Base-by-base conservation (phyloP, 768 basidiomycete species). In the Tephrocybe sp. region DNA sequence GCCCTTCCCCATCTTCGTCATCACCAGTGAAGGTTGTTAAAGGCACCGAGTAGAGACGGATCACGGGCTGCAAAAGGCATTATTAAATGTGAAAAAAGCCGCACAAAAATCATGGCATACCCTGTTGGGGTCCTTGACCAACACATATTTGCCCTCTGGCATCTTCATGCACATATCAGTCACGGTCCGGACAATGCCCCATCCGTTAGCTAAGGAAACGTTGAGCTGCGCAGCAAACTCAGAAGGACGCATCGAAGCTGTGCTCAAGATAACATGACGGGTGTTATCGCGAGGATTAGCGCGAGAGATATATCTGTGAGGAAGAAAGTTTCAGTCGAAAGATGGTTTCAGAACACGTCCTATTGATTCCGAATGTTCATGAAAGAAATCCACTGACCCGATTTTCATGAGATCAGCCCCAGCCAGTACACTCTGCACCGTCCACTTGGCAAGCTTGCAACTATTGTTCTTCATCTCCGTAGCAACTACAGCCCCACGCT, bases 391-490 rank as follows among this genome's bases (percentile, higher is more conserved):
- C 22, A 78, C 86, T 51, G 59, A 96, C 92, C 95, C 96, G 65
- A 98, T 92, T 74, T 98, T 99, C 85, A 98, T 88, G 54, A 86
- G 72, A 45, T 98, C 97, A 17, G 94, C 96, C 39, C 97, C 97
- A 39, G 97, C 93, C 32, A 99, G 76, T 34, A 98, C 78, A 64
- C 89, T 89, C 74, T 98, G 94, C 14, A 98, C 91, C 0, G 96
- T 87, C 94, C 96, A 99, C 62, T 96, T 89, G 16, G 95, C 94
- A 23, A 99, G 80, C 69, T 99, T 99, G 73, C 87, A 94, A 60
- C 87, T 91, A 73, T 99, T 99, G 72, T 99, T 99, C 76, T 98
- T 99, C 97, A 98, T 98, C 77, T 99, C 97, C 20, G 92, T 95
- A 32, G 97, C 93, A 53, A 98, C 94, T 38, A 99, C 96, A 2